phyloP scores from a whole-genome alignment of 1,139 yeast genomes.

The Pichia sp. region DNA sequence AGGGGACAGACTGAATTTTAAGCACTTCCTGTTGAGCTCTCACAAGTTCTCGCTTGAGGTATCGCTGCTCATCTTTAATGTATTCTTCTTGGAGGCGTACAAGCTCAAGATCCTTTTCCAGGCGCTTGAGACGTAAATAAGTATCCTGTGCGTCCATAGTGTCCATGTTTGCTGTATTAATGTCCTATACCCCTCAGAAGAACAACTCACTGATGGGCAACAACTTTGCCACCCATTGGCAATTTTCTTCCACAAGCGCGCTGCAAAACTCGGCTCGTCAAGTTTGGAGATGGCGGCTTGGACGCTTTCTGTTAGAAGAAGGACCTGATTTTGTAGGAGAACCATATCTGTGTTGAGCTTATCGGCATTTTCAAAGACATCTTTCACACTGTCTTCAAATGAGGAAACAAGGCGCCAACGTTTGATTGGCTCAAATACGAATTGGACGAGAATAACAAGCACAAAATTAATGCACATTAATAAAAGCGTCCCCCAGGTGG shows the following conservation, averaged over 20 bases:
- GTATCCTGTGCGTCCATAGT: slow-evolving; percentile 39
- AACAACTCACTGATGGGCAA: no score
- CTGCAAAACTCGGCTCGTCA: no score
- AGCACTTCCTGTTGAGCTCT: slow-evolving; percentile 99
- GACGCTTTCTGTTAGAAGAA: slow-evolving; percentile 31
- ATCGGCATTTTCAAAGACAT: no score
- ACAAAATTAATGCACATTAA: slow-evolving; percentile 82
- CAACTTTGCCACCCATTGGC: neutral
- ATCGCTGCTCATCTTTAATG: slow-evolving; percentile 96
- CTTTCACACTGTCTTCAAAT: slow-evolving; percentile 40
- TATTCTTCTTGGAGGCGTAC: slow-evolving; percentile 87
- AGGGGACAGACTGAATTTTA: slow-evolving; percentile 93
- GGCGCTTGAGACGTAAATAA: slow-evolving; percentile 73
- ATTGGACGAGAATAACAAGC: slow-evolving; percentile 71
- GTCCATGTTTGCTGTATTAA: slow-evolving; percentile 3
- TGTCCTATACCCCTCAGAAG: neutral
- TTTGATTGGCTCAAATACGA: slow-evolving; percentile 93
- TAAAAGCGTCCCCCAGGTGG: slow-evolving; percentile 95
- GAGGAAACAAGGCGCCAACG: slow-evolving; percentile 69
- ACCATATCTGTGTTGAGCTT: no score
- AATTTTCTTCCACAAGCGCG: neutral
- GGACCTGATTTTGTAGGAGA: no score
- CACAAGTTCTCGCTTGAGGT: slow-evolving; percentile 84
- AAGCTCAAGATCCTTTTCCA: slow-evolving; percentile 84
- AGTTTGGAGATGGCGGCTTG: no score